These are phyloP conservation scores for Chernovozyma sophiae-reginae DNA, from an alignment of 1,139 yeast species.

Conservation along the genomic window DNA sequence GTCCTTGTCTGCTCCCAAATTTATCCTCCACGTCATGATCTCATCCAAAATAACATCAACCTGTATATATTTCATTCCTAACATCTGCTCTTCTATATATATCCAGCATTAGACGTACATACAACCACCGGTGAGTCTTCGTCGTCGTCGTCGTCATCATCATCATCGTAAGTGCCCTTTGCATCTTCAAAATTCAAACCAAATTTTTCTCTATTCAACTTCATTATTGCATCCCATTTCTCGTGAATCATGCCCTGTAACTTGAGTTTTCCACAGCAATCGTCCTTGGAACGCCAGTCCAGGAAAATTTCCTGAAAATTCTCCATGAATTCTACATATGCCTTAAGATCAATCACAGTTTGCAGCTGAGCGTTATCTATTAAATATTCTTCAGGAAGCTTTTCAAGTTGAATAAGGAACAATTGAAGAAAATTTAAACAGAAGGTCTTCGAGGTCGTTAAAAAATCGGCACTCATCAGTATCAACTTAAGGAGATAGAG, in stretches of 20 bases:
- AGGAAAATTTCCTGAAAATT: constrained; percentile 18
- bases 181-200: constrained; percentile 14
- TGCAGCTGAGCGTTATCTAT: constrained; percentile 13
- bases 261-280: constrained; percentile 21
- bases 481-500: constrained; percentile 18
- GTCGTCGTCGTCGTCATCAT: constrained; percentile 25
- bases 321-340: constrained; percentile 16
- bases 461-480: constrained; percentile 19
- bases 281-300: constrained; percentile 9
- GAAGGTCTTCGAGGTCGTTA: constrained; percentile 12
- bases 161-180: constrained; percentile 14
- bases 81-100: too few relatives aligned
- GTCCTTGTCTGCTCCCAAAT: too few relatives aligned
- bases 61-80: too few relatives aligned
- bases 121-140: constrained; percentile 29
- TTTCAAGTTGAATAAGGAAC: constrained; percentile 16
- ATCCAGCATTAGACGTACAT: not conserved
- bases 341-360: constrained; percentile 16
- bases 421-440: constrained; percentile 13
- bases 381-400: constrained; percentile 23
- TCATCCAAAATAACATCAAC: too few relatives aligned
- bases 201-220: constrained; percentile 12
- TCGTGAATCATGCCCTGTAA: constrained; percentile 17
- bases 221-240: constrained; percentile 15
- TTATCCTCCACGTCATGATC: too few relatives aligned